Base-by-base conservation (phyloP, 2,329 filamentous ascomycete genomes). In the Cadophora gregata region DNA sequence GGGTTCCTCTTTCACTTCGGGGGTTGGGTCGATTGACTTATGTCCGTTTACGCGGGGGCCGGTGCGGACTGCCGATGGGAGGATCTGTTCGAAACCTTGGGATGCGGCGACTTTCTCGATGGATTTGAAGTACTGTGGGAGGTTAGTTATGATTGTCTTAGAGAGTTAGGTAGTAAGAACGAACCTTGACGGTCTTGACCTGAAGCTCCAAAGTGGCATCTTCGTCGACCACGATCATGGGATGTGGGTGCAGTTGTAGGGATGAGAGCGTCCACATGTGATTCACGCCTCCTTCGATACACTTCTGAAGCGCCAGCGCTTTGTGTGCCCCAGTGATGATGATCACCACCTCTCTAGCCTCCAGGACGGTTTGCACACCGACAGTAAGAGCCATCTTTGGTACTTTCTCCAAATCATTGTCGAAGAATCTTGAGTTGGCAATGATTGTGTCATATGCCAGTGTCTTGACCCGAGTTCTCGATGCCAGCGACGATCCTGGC, bases 261-360 rank as follows among this genome's bases (percentile, higher is more conserved):
- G 88, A 88, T 9, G 92, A 95, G 7, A 96, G 84, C 0, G 93
- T 95, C 92, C 93, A 96, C 91, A 95, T 95, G 80, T 96, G 93
- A 78, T 93, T 95, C 68, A 96, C 86, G 33, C 90, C 90, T 65
- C 90, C 89, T 78, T 96, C 93, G 70, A 96, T 87, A 72, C 91
- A 93, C 74, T 88, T 90, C 78, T 94, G 90, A 69, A 96, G 80
- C 31, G 93, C 93, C 38, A 91, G 81, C 0, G 92, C 88, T 79
- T 96, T 96, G 82, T 93, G 91, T 51, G 91, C 88, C 25, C 93
- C 93, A 0, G 92, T 87, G 70, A 93, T 93, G 73, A 96, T 92
- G 72, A 93, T 89, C 31, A 96, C 88, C 10, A 96, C 91, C 79
- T 96, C 93, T 63, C 90, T 83, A 2, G 92, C 89, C 64, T 95